These are phyloP conservation scores for Rhodotorula glutinis DNA, from an alignment of 1,284 basidiomycete species.

Conservation along the genomic window DNA sequence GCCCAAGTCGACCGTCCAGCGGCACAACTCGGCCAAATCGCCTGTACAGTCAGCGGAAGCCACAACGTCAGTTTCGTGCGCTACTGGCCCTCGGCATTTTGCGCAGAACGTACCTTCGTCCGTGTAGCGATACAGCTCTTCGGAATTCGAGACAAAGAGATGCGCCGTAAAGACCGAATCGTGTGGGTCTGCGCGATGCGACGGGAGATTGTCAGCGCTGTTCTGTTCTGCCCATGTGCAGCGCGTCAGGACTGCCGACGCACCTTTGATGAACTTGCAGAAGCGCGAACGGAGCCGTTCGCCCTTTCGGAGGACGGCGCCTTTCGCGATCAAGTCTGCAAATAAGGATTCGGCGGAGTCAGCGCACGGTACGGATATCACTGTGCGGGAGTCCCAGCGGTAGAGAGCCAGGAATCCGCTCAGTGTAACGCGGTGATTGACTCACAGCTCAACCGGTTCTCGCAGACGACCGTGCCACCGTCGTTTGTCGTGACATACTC, in stretches of 20 bases:
- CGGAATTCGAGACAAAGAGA: constrained; percentile 64
- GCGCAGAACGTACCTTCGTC: constrained; percentile 16
- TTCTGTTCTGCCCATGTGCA: too few relatives aligned
- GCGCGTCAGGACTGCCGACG: neutral
- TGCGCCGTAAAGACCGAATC: constrained; percentile 63
- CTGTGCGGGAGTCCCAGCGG: neutral
- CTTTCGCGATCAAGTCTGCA: constrained; percentile 66
- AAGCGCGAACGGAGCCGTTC: constrained; percentile 74
- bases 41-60: constrained; percentile 45
- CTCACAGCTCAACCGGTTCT: constrained; percentile 60
- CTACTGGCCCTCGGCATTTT: too few relatives aligned
- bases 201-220: too few relatives aligned
- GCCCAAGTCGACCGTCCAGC: constrained; percentile 77
- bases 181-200: constrained; percentile 18
- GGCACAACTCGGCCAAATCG: constrained; percentile 56
- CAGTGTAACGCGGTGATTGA: neutral
- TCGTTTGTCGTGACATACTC: constrained; percentile 72
- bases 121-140: constrained; percentile 31
- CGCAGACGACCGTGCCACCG: constrained; percentile 69
- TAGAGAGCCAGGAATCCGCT: neutral
- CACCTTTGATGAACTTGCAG: constrained; percentile 67
- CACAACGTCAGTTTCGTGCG: neutral
- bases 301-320: constrained; percentile 76
- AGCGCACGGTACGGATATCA: neutral
- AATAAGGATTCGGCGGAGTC: neutral